Conservation (phyloP, 176 grass and related monocot species). For the maize (Zea mays) region Zm-B73-REFERENCE-NAM-5.0 NC_050096.1:188405501-188406000, state of each 20-base stretch:
- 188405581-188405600: constrained; percentile 68
- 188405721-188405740: not conserved
- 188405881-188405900: not conserved
- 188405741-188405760: no score
- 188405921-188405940: not conserved
- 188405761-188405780: no score
- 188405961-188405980: not conserved
- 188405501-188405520: constrained; percentile 96
- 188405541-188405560: constrained; percentile 98
- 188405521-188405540: constrained; percentile 94
- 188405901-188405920: not conserved
- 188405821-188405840: not conserved
- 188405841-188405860: not conserved
- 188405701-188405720: not conserved
- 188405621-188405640: constrained; percentile 95
- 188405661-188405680: constrained; percentile 93
- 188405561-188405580: constrained; percentile 95
- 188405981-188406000: not conserved
- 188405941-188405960: not conserved
- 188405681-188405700: constrained; percentile 97
- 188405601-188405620: constrained; percentile 88
- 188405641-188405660: constrained; percentile 96
- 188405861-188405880: not conserved
- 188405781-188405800: no score
- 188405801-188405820: not conserved